phyloP scores from a whole-genome alignment of 1,284 basidiomycete genomes.

The Hemileia vastatrix region DNA sequence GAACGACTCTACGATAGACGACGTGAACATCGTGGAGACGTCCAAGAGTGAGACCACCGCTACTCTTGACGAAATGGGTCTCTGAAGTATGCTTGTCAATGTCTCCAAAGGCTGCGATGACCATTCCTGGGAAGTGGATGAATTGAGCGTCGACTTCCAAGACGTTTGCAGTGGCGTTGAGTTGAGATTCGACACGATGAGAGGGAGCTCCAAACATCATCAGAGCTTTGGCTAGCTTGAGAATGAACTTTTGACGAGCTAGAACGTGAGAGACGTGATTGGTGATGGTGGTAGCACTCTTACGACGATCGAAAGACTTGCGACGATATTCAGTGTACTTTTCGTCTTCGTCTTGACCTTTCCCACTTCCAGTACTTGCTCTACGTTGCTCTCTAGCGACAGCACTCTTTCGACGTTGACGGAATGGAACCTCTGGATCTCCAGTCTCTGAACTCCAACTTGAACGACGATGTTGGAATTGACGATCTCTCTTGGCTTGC shows the following conservation, averaged over 20 bases:
- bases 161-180: slow-evolving; percentile 64
- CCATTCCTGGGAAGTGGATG: slow-evolving; percentile 48
- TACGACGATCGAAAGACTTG: slow-evolving; percentile 20
- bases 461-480: slow-evolving; percentile 16
- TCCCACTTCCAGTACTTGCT: slow-evolving; percentile 5
- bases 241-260: slow-evolving; percentile 61
- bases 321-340: neutral
- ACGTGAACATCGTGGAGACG: slow-evolving; percentile 61
- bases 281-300: slow-evolving; percentile 23
- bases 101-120: slow-evolving; percentile 34
- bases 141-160: slow-evolving; percentile 70
- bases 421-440: slow-evolving; percentile 19
- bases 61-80: slow-evolving; percentile 66
- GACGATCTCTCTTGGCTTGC: slow-evolving; percentile 16
- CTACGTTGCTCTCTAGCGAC: slow-evolving; percentile 2
- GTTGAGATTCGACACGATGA: slow-evolving; percentile 70
- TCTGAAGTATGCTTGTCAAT: slow-evolving; percentile 50
- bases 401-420: neutral
- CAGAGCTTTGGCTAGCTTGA: slow-evolving; percentile 67
- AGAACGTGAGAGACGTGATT: no score
- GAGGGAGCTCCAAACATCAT: slow-evolving; percentile 73
- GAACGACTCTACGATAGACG: slow-evolving; percentile 65
- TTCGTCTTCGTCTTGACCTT: slow-evolving; percentile 15
- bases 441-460: slow-evolving; percentile 24
- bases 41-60: slow-evolving; percentile 60